Percentiles rank a stretch among this genome's conserved stretches.
Evolutionary conservation across 768 basidiomycete species (phyloP).

Genomic region (Mycena vitilis): DNA sequence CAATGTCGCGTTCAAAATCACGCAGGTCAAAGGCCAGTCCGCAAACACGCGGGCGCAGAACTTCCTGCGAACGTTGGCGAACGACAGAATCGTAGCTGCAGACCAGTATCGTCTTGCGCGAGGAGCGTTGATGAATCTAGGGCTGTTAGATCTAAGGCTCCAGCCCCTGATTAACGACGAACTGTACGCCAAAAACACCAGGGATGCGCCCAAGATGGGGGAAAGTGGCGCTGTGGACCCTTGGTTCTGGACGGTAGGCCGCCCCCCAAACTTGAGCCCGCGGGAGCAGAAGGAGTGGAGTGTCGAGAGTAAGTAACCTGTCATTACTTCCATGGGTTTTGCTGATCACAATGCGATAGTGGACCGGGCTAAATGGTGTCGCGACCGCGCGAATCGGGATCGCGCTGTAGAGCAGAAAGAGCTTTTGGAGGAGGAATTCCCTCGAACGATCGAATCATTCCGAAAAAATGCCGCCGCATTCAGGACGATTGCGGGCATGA

Average conservation of each 20-base stretch:
- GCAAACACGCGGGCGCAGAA: background rate
- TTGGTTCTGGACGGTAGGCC: constrained; percentile 40
- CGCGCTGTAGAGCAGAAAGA: constrained; percentile 43
- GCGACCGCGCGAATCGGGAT: constrained; percentile 40
- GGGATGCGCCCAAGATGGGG: constrained; percentile 34
- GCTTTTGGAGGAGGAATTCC: constrained; percentile 43
- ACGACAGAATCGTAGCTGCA: background rate
- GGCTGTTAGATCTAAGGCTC: constrained; percentile 24
- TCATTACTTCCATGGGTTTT: background rate
- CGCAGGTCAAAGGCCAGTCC: background rate
- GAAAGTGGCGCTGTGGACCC: constrained; percentile 37
- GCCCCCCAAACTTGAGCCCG: constrained; percentile 31
- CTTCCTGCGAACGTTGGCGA: background rate
- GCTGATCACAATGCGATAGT: constrained; percentile 21
- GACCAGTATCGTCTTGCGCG: background rate
- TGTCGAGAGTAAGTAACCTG: constrained; percentile 36
- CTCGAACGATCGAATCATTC: constrained; percentile 28
- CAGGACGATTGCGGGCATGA: background rate
- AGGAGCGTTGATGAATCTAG: background rate
- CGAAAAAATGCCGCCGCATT: background rate
- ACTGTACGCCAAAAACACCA: constrained; percentile 36
- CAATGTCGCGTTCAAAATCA: background rate
- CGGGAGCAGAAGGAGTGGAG: constrained; percentile 39
- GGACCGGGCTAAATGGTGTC: constrained; percentile 44
- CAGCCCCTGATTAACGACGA: constrained; percentile 34